Base-by-base conservation (phyloP, 768 basidiomycete species). In the Ramaria sp. region DNA sequence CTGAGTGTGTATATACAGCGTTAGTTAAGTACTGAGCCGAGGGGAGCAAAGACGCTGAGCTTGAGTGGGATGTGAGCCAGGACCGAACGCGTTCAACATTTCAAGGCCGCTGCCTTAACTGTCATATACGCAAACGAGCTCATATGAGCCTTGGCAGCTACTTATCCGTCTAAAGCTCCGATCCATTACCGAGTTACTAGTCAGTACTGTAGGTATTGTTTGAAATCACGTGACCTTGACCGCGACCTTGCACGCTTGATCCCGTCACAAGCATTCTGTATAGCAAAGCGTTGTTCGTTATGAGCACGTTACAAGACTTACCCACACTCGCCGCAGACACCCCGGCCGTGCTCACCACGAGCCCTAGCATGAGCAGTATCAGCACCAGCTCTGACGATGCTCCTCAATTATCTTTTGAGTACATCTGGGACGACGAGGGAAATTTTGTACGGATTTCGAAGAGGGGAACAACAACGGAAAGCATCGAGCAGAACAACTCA, bases 341-440 rank as follows among this genome's bases (percentile, higher is more conserved):
- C 7, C 30, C 55, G 3, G 20, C 22, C 12, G 33, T 50, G 31
- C n/a, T 27, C n/a, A 37, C 15, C 31, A 2, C 37, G n/a, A 47
- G 47, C 37, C 34, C 55, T n/a, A 57, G 55, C 37, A 13, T 37
- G 22, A 57, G 55, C 37, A 57, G 46, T 34, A 47, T 49, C 46
- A 50, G 47, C 19, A 48, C 20, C 30, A 57, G 46, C 54, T 82
- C 81, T 22, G 81, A 83, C 64, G 81, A 81, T 60, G 80, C 80
- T 1, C 79, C 78, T 12, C 70, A 84, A 63, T 76, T 84, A 52
- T 83, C 81, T 7, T 84, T 86, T 67, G 80, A 82, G 62, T 86
- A 83, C 59, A 73, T 78, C 60, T 72, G 71, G 45, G 79, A 81
- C 69, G 70, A 73, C 11, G 70, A 78, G 7, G 83, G 82, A 7